phyloP scores from a whole-genome alignment of 73 alveolate species.

The Tetrahymena malaccensis region DNA sequence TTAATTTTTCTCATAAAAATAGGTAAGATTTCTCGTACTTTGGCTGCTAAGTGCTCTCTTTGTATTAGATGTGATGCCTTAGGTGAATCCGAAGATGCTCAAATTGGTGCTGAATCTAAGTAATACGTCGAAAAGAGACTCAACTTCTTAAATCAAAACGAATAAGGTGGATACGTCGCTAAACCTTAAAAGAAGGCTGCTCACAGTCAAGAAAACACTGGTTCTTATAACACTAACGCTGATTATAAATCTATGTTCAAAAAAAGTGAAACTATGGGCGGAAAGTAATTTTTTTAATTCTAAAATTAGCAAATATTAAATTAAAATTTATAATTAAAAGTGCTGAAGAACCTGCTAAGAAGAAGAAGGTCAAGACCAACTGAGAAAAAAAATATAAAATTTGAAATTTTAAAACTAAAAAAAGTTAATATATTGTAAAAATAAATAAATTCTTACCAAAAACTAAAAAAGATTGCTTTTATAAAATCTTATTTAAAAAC shows the following conservation, averaged over 20 bases:
- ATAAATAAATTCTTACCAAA: not conserved
- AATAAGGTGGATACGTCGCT: not conserved
- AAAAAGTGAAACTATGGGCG: not conserved
- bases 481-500: not conserved
- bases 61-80: constrained; percentile 81
- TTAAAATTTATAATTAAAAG: not conserved
- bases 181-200: not conserved
- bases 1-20: not conserved
- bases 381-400: not conserved
- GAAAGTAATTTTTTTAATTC: not conserved
- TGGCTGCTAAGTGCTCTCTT: constrained; percentile 91
- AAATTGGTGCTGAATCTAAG: not conserved
- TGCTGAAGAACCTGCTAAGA: constrained; percentile 1
- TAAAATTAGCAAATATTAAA: not conserved
- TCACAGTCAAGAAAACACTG: not conserved
- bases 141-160: not conserved
- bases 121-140: not conserved
- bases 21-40: constrained; percentile 82
- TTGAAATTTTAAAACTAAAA: not conserved
- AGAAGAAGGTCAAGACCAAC: not conserved
- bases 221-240: not conserved
- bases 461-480: not conserved
- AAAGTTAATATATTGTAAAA: not conserved
- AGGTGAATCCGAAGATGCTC: not conserved
- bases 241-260: not conserved